A percentile compares a stretch with the other conserved stretches of the same genome.
phyloP scores from a whole-genome alignment of 1,284 basidiomycete species.

The Cutaneotrichosporon daszewskae region DNA sequence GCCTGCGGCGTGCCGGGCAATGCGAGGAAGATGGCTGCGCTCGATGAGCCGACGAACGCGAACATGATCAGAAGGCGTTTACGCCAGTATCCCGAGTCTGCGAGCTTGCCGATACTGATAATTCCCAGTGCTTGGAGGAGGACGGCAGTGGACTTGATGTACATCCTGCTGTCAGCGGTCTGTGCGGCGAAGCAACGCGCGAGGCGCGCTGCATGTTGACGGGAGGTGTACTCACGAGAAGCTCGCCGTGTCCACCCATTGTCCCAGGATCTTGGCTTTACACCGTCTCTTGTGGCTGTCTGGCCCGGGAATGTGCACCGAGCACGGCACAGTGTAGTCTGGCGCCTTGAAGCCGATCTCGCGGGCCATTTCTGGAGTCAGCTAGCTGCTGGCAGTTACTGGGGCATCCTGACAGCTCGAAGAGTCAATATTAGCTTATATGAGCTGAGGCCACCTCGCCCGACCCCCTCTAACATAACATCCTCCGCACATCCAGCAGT shows the following conservation, averaged over 20 bases:
- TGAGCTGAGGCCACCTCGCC: neutral
- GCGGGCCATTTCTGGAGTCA: constrained; percentile 37
- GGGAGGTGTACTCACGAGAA: constrained; percentile 72
- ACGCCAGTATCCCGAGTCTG: constrained; percentile 72
- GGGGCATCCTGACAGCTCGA: neutral
- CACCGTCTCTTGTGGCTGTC: constrained; percentile 24
- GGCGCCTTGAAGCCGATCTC: constrained; percentile 39
- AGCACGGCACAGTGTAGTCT: constrained; percentile 29
- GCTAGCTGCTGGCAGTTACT: neutral
- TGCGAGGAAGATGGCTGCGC: constrained; percentile 64
- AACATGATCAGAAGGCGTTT: constrained; percentile 71
- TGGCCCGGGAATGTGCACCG: constrained; percentile 5
- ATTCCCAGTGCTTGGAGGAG: constrained; percentile 80
- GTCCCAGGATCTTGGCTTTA: constrained; percentile 48
- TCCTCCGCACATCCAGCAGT: neutral
- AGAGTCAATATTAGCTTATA: neutral
- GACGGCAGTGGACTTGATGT: constrained; percentile 77
- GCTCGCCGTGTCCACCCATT: constrained; percentile 78
- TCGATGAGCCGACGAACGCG: constrained; percentile 61
- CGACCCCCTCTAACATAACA: neutral
- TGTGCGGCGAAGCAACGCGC: too few relatives aligned
- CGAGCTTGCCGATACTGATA: constrained; percentile 81
- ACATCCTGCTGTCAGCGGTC: constrained; percentile 60
- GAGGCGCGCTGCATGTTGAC: too few relatives aligned
- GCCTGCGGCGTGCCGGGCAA: constrained; percentile 62